These are phyloP conservation scores for Moesziomyces globuligerus DNA, from an alignment of 1,284 basidiomycete species.

Conservation along the genomic window DNA sequence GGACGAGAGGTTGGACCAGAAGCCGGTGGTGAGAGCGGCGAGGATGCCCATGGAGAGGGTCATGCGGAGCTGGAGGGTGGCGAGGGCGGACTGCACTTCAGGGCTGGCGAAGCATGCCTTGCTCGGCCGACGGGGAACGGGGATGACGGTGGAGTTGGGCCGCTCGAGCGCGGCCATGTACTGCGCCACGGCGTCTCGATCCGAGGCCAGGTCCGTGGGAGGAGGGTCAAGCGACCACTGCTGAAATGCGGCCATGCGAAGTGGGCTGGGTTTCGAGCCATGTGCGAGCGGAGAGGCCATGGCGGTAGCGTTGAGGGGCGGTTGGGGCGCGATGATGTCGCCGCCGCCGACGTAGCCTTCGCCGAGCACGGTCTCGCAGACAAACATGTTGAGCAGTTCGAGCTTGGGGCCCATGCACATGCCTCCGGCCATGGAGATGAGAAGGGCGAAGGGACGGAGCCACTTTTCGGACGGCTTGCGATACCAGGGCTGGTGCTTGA, in stretches of 20 bases:
- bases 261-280: not conserved
- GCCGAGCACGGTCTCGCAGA: constrained; percentile 56
- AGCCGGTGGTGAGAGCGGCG: constrained; percentile 83
- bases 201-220: not conserved
- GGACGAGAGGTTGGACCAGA: constrained; percentile 87
- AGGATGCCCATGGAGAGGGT: constrained; percentile 82
- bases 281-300: not conserved
- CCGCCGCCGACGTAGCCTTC: constrained; percentile 29
- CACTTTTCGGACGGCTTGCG: constrained; percentile 54
- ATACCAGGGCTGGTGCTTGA: constrained; percentile 55
- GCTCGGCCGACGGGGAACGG: constrained; percentile 32
- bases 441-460: constrained; percentile 55
- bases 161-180: constrained; percentile 22
- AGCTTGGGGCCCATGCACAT: constrained; percentile 60
- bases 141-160: constrained; percentile 36
- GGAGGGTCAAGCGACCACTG: constrained; percentile 13
- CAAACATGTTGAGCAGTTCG: constrained; percentile 60
- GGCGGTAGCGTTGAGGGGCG: constrained; percentile 4
- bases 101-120: constrained; percentile 48
- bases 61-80: constrained; percentile 68
- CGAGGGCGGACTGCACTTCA: constrained; percentile 45
- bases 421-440: constrained; percentile 55
- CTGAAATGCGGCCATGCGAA: constrained; percentile 16
- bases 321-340: constrained; percentile 19
- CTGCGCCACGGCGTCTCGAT: constrained; percentile 10